Conservation (phyloP, 2,329 filamentous ascomycete species). For the Fulvia fulva region DNA sequence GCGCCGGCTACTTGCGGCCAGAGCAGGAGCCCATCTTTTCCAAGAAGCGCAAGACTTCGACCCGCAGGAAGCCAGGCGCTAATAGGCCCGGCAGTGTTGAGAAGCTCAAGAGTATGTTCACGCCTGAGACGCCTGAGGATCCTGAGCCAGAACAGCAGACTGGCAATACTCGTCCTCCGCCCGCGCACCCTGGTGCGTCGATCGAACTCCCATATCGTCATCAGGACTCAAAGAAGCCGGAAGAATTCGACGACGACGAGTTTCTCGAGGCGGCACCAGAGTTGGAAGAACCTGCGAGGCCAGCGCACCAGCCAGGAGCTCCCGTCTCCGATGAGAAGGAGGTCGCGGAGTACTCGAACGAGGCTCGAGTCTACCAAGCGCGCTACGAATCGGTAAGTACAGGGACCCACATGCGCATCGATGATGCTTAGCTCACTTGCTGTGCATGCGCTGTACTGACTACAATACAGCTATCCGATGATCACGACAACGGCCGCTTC, state of each 20-base stretch:
- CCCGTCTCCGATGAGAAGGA: neutral
- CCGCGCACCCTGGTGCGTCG: too few relatives aligned
- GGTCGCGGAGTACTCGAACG: neutral
- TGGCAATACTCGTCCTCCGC: too few relatives aligned
- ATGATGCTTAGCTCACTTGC: neutral
- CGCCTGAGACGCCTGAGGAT: too few relatives aligned
- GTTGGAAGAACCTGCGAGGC: neutral
- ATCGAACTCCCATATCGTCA: too few relatives aligned
- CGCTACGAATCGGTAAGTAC: neutral
- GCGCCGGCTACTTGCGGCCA: neutral
- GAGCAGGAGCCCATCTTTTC: neutral
- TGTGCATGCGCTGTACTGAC: neutral
- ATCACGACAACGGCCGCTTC: neutral
- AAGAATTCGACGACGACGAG: too few relatives aligned
- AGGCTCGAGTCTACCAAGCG: neutral
- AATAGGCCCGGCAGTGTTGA: neutral
- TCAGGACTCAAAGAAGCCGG: too few relatives aligned
- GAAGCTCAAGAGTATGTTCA: neutral
- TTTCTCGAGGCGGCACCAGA: too few relatives aligned
- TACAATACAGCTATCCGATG: neutral
- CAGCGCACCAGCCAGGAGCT: neutral
- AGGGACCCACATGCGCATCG: neutral
- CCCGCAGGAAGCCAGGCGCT: neutral
- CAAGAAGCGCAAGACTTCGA: neutral
- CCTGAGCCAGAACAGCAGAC: too few relatives aligned